A percentile compares a stretch with the other conserved stretches of the same genome.
phyloP scores from a whole-genome alignment of 768 basidiomycete species.

The Hericium rajendrae region DNA sequence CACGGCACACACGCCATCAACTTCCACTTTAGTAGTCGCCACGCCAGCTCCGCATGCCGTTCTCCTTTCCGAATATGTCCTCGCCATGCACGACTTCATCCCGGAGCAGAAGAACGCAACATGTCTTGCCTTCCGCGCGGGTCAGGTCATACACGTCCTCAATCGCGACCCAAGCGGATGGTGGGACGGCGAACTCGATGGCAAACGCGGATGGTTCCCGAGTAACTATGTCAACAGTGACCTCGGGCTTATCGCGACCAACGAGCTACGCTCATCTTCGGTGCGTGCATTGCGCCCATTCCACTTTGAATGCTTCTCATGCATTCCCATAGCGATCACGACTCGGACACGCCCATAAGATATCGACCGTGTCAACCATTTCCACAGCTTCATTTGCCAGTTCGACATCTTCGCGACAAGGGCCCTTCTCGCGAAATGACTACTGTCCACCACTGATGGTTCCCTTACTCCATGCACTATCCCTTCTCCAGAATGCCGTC shows the following conservation, averaged over 20 bases:
- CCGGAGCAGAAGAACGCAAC: conserved; percentile 65
- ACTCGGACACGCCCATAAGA: conserved; percentile 18
- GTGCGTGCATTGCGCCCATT: conserved; percentile 24
- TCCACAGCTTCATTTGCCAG: conserved; percentile 5
- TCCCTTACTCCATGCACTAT: conserved; percentile 76
- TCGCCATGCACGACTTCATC: conserved; percentile 87
- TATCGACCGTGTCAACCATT: neutral
- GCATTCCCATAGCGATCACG: conserved; percentile 6
- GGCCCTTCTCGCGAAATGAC: conserved; percentile 10
- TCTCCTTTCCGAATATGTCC: conserved; percentile 56
- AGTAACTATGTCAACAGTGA: conserved; percentile 87
- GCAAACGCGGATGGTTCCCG: conserved; percentile 92
- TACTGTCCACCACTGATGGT: conserved; percentile 75
- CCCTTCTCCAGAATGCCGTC: conserved; percentile 79
- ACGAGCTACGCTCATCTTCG: conserved; percentile 35
- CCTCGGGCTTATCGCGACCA: conserved; percentile 45
- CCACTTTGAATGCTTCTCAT: neutral
- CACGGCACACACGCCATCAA: conserved; percentile 6
- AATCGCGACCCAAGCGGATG: conserved; percentile 79
- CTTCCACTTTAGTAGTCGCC: conserved; percentile 17
- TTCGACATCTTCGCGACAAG: conserved; percentile 5
- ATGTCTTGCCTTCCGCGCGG: conserved; percentile 82
- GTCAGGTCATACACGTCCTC: conserved; percentile 86
- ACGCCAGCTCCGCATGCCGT: conserved; percentile 8
- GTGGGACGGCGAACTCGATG: conserved; percentile 97